Conservation (phyloP, 1,139 yeast species). For the Candida smagusa region DNA sequence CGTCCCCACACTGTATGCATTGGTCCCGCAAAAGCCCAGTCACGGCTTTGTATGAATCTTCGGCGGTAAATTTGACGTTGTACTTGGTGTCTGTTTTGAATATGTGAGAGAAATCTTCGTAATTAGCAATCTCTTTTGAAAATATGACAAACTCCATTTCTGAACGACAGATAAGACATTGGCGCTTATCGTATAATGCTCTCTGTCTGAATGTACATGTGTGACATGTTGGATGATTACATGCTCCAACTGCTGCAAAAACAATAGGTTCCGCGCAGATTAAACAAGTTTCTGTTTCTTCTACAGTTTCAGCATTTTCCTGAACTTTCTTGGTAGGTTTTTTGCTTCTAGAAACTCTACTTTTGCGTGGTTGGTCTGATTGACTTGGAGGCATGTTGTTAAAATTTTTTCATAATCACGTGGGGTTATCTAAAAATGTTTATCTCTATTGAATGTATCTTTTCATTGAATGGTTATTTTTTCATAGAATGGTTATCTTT, state of each 20-base stretch:
- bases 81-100: slow-evolving; percentile 23
- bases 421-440: background rate
- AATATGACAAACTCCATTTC: slow-evolving; percentile 60
- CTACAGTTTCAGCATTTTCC: slow-evolving; percentile 25
- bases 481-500: too few relatives aligned
- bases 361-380: background rate
- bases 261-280: slow-evolving; percentile 77
- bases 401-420: background rate
- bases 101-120: slow-evolving; percentile 27
- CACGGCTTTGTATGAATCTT: slow-evolving; percentile 39
- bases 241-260: slow-evolving; percentile 70
- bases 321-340: slow-evolving; percentile 1
- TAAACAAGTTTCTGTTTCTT: slow-evolving; percentile 52
- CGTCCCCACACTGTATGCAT: slow-evolving; percentile 56
- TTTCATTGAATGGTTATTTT: too few relatives aligned
- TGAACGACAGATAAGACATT: slow-evolving; percentile 82
- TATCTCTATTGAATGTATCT: too few relatives aligned
- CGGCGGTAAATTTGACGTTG: slow-evolving; percentile 51
- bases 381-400: slow-evolving; percentile 1
- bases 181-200: slow-evolving; percentile 67
- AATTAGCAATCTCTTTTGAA: slow-evolving; percentile 47
- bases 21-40: slow-evolving; percentile 49
- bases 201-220: slow-evolving; percentile 80
- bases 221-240: slow-evolving; percentile 85
- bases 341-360: slow-evolving; percentile 2